Base-by-base conservation (phyloP, 805 yeast genomes). In the Saccharomycopsis sp. region DNA sequence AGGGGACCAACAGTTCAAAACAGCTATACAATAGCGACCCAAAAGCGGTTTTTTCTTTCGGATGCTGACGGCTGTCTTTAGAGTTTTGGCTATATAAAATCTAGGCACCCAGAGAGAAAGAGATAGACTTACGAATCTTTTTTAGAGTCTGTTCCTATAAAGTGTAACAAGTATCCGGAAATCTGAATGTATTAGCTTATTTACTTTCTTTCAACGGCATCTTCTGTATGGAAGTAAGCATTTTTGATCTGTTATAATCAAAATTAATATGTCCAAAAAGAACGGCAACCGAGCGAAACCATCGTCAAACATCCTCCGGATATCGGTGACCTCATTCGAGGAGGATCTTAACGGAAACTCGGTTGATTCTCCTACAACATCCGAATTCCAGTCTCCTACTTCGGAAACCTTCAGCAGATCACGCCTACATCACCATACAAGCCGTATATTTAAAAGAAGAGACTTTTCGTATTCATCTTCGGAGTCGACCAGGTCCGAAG, bases 381-480 rank as follows among this genome's bases (percentile, higher is more conserved):
- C 49, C 8, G 49, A 44, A 44, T 44, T 44, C 49, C 49, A 44
- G 22, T 44, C 49, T 5, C 49, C 49, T 8, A 44, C 20, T 17
- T 17, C 49, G 8, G 49, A 44, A 19, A 44, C 49, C 8, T 44
- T 44, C 22, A 44, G 20, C 7, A 44, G 49, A 44, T 5, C 49
- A 7, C 19, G 22, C 3, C 3, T n/a, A 3, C 22, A 19, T 44
- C 22, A 19, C 8, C 22, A 44, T 17, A 44, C 22, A 8, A 19
- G 49, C 22, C 19, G 22, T 17, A 17, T 44, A 17, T 44, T 44
- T 12, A 44, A 44, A 44, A 44, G 49, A 17, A 44, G 49, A 44
- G 49, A 44, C 49, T 44, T 44, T 19, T 44, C 49, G 12, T 29
- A 5, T 29, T 44, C 49, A 44, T 44, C 49, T 44, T 44, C 49